A percentile compares a stretch with the other conserved stretches of the same genome.
These are phyloP conservation scores for Quercus dentata DNA, from an alignment of 306 rosid genomes.

Conservation along the genomic window DNA sequence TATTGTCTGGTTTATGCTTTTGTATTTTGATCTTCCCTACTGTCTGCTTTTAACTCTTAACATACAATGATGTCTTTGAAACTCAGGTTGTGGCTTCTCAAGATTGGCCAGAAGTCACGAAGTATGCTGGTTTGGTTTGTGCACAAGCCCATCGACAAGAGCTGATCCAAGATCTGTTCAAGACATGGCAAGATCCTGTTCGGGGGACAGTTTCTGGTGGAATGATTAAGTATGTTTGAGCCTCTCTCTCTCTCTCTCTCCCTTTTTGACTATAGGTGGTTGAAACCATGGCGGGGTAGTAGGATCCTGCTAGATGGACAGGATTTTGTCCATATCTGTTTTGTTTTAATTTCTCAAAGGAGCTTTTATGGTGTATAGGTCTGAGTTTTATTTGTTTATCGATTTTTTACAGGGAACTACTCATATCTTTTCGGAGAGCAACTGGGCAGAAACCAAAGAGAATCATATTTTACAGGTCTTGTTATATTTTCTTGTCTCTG, in stretches of 20 bases:
- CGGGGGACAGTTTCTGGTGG: constrained; percentile 87
- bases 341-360: background rate
- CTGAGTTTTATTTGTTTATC: background rate
- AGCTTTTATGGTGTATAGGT: background rate
- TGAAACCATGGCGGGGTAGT: background rate
- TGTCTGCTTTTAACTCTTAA: background rate
- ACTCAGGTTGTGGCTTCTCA: constrained; percentile 96
- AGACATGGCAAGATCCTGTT: constrained; percentile 92
- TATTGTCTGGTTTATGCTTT: background rate
- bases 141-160: constrained; percentile 98
- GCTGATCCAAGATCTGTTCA: constrained; percentile 86
- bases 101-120: constrained; percentile 98
- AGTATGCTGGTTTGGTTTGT: constrained; percentile 94
- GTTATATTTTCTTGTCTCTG: background rate
- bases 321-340: background rate
- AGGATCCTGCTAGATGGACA: background rate
- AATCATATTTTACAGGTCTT: constrained; percentile 85
- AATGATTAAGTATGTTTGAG: constrained; percentile 69
- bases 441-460: constrained; percentile 97
- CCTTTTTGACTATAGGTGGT: background rate
- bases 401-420: constrained; percentile 61
- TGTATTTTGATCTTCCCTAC: background rate
- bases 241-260: no score
- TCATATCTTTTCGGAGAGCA: constrained; percentile 90
- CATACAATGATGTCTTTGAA: background rate